Base-by-base conservation (phyloP, 352 stramenopile genomes). In the Phytophthora multivora region DNA sequence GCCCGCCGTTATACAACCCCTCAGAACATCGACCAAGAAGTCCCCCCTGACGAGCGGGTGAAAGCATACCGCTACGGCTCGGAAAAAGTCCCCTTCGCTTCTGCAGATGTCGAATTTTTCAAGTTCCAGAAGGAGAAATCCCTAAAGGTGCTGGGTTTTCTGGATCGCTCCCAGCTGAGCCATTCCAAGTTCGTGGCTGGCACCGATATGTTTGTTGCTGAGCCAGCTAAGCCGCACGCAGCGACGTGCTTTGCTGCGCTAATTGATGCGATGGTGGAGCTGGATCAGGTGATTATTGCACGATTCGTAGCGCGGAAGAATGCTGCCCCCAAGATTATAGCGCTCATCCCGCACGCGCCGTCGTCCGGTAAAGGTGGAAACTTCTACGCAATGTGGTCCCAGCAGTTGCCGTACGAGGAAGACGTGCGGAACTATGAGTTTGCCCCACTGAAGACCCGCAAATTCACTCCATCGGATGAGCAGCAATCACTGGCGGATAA, bases 41-140 rank as follows among this genome's bases (percentile, higher is more conserved):
- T 93, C 1, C 51, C 82, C 31, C 82, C 81, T 12, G 82, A 95
- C 31, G 66, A 87, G 15, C 80, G 84, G 28, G 79, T 93, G n/a
- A 90, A 89, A 47, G 86, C 83, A 7, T 95, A 95, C 46, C 76
- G 77, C 21, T 95, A 95, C 49, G 86, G 86, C 11, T 66, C 75
- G 43, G 86, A 95, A 45, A 88, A 85, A 40, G 86, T 95, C 39
- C 82, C 86, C 12, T 95, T 95, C 52, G 89, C 80, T 31, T 89
- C 79, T 2, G 84, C 84, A 12, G 86, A 95, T 33, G 69, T 93
- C 0, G 86, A 90, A 45, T 87, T 86, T 23, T 89, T 92, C 63
- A 95, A 95, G 58, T 86, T 93, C 40, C 74, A 84, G 57, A 88
- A 82, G 2, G 83, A 92, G 33, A 91, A 92, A 47, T 87, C 77